Evolutionary conservation across 805 yeast genomes (phyloP).

Genomic region (Kodamaea kaohsiungensis): DNA sequence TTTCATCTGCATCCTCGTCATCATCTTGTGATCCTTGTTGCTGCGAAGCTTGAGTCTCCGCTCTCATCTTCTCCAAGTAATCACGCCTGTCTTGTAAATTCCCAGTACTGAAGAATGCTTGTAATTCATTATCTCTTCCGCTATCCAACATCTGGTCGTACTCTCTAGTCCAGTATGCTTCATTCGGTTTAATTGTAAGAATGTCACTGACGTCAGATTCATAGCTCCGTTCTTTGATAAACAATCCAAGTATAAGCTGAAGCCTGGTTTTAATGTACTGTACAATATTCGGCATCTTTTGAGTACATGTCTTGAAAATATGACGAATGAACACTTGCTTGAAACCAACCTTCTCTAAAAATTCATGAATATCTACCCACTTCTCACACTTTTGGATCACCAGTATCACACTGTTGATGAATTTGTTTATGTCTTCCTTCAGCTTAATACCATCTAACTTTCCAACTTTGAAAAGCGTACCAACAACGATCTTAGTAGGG

Average conservation of each 20-base stretch:
- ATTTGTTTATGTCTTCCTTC: slow-evolving; percentile 4
- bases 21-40: neutral
- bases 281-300: slow-evolving; percentile 6
- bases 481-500: neutral
- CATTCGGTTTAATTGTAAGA: neutral
- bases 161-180: slow-evolving; percentile 1
- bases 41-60: neutral
- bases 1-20: neutral
- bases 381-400: neutral
- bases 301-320: slow-evolving; percentile 10
- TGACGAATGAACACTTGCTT: slow-evolving; percentile 12
- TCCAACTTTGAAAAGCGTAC: neutral
- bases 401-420: slow-evolving; percentile 2
- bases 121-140: neutral
- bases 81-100: neutral
- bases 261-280: neutral
- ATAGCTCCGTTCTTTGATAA: neutral
- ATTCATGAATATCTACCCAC: neutral
- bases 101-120: neutral
- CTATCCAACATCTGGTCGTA: slow-evolving; percentile 3
- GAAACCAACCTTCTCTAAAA: slow-evolving; percentile 12
- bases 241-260: neutral
- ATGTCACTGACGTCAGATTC: neutral
- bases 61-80: neutral
- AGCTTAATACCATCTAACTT: neutral